Evolutionary conservation across 371 early-diverging fungal genomes (phyloP).

Genomic region (Mortierella sp.): DNA sequence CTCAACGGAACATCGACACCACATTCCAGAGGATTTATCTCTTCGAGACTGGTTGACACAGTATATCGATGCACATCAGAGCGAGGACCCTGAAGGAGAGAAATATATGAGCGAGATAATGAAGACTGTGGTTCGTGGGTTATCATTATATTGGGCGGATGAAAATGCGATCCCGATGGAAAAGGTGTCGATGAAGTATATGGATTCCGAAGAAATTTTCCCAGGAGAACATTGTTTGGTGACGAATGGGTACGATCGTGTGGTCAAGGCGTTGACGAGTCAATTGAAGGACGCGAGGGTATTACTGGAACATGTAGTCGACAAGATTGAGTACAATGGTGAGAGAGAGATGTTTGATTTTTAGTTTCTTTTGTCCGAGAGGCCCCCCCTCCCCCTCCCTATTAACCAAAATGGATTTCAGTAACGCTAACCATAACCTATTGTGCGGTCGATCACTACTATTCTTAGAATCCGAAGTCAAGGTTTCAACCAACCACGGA

Average conservation of each 20-base stretch:
- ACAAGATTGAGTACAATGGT: conserved; percentile 50
- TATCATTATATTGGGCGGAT: conserved; percentile 48
- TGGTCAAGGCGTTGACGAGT: conserved; percentile 29
- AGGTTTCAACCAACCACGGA: conserved; percentile 33
- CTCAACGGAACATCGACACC: conserved; percentile 24
- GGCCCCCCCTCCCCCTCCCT: no score
- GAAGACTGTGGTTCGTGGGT: conserved; percentile 15
- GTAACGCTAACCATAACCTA: no score
- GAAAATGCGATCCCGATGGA: conserved; percentile 55
- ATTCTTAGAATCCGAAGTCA: conserved; percentile 28
- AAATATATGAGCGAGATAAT: conserved; percentile 27
- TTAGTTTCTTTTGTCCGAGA: no score
- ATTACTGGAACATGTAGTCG: conserved; percentile 40
- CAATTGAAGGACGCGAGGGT: conserved; percentile 25
- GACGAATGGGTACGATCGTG: conserved; percentile 46
- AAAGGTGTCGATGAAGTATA: conserved; percentile 44
- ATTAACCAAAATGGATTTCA: no score
- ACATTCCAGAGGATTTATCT: conserved; percentile 32
- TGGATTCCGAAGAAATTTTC: conserved; percentile 51
- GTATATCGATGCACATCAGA: conserved; percentile 20
- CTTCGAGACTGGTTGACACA: conserved; percentile 36
- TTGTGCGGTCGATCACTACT: no score
- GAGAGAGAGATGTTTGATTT: background rate
- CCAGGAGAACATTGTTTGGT: conserved; percentile 49
- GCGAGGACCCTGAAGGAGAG: conserved; percentile 14